These are phyloP conservation scores for Pichia ethanolica DNA, from an alignment of 805 yeast genomes.

Conservation along the genomic window DNA sequence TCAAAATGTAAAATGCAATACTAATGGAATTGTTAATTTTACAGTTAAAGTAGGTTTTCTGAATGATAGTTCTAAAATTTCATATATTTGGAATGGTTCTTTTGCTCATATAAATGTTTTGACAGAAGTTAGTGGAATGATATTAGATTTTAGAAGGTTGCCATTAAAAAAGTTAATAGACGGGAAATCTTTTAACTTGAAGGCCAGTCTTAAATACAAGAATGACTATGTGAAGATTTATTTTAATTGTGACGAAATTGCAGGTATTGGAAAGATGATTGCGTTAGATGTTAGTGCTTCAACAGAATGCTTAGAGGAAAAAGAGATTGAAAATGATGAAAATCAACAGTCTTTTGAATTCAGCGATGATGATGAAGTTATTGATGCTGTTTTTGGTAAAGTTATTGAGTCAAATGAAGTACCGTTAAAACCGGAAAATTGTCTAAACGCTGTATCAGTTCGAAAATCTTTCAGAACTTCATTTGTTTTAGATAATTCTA, in stretches of 20 bases:
- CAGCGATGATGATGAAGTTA: slow-evolving; percentile 15
- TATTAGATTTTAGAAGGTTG: slow-evolving; percentile 40
- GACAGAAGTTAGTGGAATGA: slow-evolving; percentile 21
- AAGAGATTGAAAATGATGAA: background rate
- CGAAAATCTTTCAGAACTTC: no score
- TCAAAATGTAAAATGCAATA: slow-evolving; percentile 9
- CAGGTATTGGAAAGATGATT: slow-evolving; percentile 18
- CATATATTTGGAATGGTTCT: slow-evolving; percentile 11
- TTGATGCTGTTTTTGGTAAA: slow-evolving; percentile 20
- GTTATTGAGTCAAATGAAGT: no score
- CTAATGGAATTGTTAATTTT: slow-evolving; percentile 23
- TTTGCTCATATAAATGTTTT: slow-evolving; percentile 8
- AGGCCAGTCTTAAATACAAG: slow-evolving; percentile 14
- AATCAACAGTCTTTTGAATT: background rate
- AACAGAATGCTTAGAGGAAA: background rate
- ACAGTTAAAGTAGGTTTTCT: slow-evolving; percentile 28
- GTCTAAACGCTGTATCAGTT: no score
- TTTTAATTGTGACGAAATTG: slow-evolving; percentile 34
- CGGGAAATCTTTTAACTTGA: slow-evolving; percentile 23
- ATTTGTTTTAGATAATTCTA: background rate
- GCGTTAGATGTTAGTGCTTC: slow-evolving; percentile 1
- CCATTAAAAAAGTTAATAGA: slow-evolving; percentile 20
- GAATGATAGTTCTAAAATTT: slow-evolving; percentile 12
- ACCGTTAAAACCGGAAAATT: no score
- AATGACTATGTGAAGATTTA: slow-evolving; percentile 23